Percentiles rank a stretch among this genome's conserved stretches.
Conservation (phyloP, 768 basidiomycete species). For the Boletus sp. region DNA sequence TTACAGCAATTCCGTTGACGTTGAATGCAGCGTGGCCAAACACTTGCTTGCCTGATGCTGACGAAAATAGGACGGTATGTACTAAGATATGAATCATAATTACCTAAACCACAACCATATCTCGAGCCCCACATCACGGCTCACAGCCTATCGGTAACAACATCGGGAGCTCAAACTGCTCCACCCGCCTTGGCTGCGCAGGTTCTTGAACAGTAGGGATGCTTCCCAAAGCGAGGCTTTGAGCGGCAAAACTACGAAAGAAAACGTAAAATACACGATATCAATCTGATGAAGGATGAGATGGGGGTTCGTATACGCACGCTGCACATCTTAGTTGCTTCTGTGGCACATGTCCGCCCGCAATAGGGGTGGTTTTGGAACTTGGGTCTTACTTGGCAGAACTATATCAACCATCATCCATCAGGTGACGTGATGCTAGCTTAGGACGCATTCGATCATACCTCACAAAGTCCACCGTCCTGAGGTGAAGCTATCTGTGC, state of each 20-base stretch:
- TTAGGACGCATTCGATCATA: slow-evolving; percentile 5
- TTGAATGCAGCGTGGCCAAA: neutral
- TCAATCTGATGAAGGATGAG: slow-evolving; percentile 4
- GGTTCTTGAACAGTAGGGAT: slow-evolving; percentile 34
- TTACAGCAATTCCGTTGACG: neutral
- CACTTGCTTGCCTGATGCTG: neutral
- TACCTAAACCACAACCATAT: slow-evolving; percentile 1
- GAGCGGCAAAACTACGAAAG: slow-evolving; percentile 26
- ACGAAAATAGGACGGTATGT: slow-evolving; percentile 8
- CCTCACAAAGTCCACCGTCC: slow-evolving; percentile 30
- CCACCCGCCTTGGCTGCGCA: slow-evolving; percentile 28
- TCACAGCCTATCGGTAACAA: neutral
- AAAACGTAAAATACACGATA: neutral
- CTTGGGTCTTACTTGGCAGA: slow-evolving; percentile 59
- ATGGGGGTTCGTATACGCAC: slow-evolving; percentile 14
- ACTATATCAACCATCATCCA: slow-evolving; percentile 33
- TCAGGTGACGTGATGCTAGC: neutral
- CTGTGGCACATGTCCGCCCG: slow-evolving; percentile 59
- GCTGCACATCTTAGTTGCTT: slow-evolving; percentile 37
- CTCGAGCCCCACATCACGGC: neutral
- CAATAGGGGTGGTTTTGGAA: slow-evolving; percentile 60
- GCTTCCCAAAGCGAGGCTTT: slow-evolving; percentile 33
- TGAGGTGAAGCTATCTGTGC: slow-evolving; percentile 5
- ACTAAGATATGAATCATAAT: slow-evolving; percentile 25
- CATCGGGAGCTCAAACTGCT: slow-evolving; percentile 5